Evolutionary conservation across 2,329 filamentous ascomycete species (phyloP).

Genomic region (Teratosphaeria zuluensis): DNA sequence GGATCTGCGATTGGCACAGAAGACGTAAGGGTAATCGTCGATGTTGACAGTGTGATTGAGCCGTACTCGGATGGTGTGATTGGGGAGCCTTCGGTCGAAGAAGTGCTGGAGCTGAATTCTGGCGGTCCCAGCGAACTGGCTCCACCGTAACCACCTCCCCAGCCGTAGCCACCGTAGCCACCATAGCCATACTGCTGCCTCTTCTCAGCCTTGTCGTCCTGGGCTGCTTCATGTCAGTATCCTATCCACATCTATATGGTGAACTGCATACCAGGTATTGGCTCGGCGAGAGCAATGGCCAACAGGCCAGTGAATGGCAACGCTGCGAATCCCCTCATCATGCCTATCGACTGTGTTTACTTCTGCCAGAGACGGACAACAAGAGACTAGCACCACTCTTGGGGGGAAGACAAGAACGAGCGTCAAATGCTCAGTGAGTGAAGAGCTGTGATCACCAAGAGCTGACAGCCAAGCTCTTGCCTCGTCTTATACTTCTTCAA

Average conservation of each 20-base stretch:
- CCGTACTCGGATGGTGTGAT: background rate
- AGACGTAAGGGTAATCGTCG: background rate
- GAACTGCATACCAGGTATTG: slow-evolving; percentile 6
- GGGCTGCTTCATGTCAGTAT: slow-evolving; percentile 6
- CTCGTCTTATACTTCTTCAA: background rate
- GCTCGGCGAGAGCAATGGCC: slow-evolving; percentile 4
- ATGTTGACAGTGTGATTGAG: background rate
- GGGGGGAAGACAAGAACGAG: slow-evolving; percentile 1
- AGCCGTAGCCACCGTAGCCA: background rate
- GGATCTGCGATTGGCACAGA: background rate
- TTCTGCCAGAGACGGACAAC: slow-evolving; percentile 3
- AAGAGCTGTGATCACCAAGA: slow-evolving; percentile 1
- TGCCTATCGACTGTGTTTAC: background rate
- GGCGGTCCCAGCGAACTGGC: background rate
- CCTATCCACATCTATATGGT: too few species aligned
- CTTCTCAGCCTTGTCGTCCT: slow-evolving; percentile 4
- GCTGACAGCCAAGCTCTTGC: background rate
- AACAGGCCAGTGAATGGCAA: slow-evolving; percentile 7
- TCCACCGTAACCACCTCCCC: background rate
- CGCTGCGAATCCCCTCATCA: slow-evolving; percentile 5
- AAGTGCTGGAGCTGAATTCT: background rate
- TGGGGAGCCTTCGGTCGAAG: slow-evolving; percentile 7
- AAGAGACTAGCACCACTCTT: background rate
- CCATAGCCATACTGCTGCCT: slow-evolving; percentile 5
- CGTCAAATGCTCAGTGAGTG: slow-evolving; percentile 5